Conservation (phyloP, 148 eudicot genomes). For the Talinum fruticosum region DNA sequence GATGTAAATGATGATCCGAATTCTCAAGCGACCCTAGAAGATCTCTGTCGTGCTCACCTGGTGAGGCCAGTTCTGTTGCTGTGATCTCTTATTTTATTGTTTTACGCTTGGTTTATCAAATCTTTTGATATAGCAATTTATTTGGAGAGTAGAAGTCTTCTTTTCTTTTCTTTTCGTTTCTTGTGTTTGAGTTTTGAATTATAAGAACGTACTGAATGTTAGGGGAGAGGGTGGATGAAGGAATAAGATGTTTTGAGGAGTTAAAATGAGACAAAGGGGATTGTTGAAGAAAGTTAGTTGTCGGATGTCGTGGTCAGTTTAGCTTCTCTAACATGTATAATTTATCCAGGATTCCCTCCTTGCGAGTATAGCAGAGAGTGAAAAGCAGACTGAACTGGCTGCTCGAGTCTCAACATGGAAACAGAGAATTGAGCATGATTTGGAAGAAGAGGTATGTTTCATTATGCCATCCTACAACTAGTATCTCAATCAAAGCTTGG, state of each 20-base stretch:
- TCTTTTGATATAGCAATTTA: background rate
- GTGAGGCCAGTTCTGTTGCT: constrained; percentile 35
- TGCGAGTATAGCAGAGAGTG: constrained; percentile 72
- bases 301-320: background rate
- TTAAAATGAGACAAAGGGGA: background rate
- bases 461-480: background rate
- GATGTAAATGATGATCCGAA: constrained; percentile 42
- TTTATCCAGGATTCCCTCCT: constrained; percentile 73
- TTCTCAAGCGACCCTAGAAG: constrained; percentile 77
- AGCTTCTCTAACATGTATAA: too few relatives aligned
- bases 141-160: background rate
- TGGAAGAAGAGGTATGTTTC: constrained; percentile 67
- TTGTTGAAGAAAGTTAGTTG: background rate
- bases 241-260: background rate
- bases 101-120: background rate
- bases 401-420: constrained; percentile 91
- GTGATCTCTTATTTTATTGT: background rate
- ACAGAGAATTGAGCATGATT: constrained; percentile 72
- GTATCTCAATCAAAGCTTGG: background rate
- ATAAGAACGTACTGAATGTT: background rate
- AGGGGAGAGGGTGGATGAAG: background rate
- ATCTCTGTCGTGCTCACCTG: constrained; percentile 88
- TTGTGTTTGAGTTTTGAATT: background rate
- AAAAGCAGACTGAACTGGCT: constrained; percentile 82
- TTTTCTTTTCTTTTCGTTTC: background rate